Conservation (phyloP, 2,329 filamentous ascomycete genomes). For the Helminthosporium solani region DNA sequence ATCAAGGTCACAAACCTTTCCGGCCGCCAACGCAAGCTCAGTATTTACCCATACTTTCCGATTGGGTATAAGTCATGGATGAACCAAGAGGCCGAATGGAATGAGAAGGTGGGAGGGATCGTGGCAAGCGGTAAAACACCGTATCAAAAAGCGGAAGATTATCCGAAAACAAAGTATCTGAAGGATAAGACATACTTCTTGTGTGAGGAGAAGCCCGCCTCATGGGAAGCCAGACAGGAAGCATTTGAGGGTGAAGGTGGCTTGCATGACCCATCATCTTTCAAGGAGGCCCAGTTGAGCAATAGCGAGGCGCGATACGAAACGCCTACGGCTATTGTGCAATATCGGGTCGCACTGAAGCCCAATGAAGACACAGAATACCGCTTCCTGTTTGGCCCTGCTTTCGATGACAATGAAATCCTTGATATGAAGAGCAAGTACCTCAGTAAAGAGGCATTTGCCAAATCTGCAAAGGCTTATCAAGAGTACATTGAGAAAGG, state of each 20-base stretch:
- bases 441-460: conserved; percentile 53
- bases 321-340: conserved; percentile 56
- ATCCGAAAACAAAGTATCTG: conserved; percentile 58
- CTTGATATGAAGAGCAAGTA: conserved; percentile 49
- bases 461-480: conserved; percentile 50
- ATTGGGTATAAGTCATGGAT: conserved; percentile 65
- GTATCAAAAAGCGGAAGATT: conserved; percentile 59
- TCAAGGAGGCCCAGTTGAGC: conserved; percentile 43
- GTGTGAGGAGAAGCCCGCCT: conserved; percentile 53
- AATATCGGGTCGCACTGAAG: conserved; percentile 50
- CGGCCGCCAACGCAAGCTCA: conserved; percentile 48
- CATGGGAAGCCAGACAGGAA: conserved; percentile 56
- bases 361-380: conserved; percentile 48
- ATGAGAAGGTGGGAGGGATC: conserved; percentile 51
- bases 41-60: conserved; percentile 59
- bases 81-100: conserved; percentile 59
- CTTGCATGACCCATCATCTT: conserved; percentile 53
- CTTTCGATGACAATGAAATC: conserved; percentile 55
- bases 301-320: conserved; percentile 57
- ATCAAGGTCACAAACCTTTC: conserved; percentile 55
- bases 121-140: conserved; percentile 57
- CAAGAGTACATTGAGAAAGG: conserved; percentile 54
- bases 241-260: conserved; percentile 59
- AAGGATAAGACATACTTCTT: conserved; percentile 61
- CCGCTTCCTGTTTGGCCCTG: conserved; percentile 58